Percentiles rank a stretch among this genome's conserved stretches.
Conservation (phyloP, 495 filamentous ascomycete genomes). For the Hypoxylon rickii region DNA sequence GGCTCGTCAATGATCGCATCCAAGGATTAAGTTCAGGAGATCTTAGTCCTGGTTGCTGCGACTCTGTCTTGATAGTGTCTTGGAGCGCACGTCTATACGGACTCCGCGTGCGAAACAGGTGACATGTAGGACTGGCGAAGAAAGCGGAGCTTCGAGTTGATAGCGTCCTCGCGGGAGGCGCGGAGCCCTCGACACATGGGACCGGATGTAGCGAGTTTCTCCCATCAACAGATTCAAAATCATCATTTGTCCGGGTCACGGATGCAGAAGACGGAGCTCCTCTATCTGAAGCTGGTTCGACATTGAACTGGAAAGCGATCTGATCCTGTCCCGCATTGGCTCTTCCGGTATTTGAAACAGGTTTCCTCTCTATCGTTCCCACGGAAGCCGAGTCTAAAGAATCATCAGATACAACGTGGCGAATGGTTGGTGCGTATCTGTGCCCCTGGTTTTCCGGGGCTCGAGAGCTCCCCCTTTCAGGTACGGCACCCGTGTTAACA, state of each 20-base stretch:
- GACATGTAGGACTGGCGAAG: conserved; percentile 50
- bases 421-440: conserved; percentile 39
- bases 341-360: not conserved
- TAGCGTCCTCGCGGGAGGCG: conserved; percentile 14
- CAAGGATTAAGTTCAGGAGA: conserved; percentile 53
- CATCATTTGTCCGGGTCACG: not conserved
- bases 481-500: conserved; percentile 41
- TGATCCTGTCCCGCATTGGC: not conserved
- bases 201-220: not conserved
- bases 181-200: conserved; percentile 4
- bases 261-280: conserved; percentile 4
- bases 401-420: conserved; percentile 37
- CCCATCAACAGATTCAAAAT: not conserved
- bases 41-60: conserved; percentile 25
- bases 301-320: not conserved
- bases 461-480: conserved; percentile 38
- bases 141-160: conserved; percentile 42
- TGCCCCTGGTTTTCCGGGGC: not conserved
- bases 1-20: conserved; percentile 47
- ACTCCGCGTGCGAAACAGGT: conserved; percentile 57
- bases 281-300: not conserved
- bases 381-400: conserved; percentile 13
- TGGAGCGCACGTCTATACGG: conserved; percentile 59
- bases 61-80: conserved; percentile 43
- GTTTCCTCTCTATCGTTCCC: conserved; percentile 4